Percentiles rank a stretch among this genome's conserved stretches.
Conservation (phyloP, 805 yeast species). For the Scheffersomyces lignosus region DNA sequence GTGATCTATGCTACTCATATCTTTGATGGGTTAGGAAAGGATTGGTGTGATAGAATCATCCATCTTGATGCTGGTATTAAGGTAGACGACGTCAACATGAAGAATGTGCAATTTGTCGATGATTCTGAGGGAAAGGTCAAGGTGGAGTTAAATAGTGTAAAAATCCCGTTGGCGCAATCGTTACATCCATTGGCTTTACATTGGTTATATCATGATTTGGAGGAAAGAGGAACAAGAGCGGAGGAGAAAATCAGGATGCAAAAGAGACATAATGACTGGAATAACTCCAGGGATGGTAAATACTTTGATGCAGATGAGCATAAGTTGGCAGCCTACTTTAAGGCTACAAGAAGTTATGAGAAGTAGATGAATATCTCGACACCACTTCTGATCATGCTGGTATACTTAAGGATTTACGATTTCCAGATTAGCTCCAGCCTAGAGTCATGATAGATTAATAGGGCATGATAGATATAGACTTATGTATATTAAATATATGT, state of each 20-base stretch:
- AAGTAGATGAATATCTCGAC: background rate
- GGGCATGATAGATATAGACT: too few species aligned
- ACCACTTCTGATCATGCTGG: background rate
- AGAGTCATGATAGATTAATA: too few species aligned
- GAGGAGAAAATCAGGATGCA: constrained; percentile 40
- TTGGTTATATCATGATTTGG: constrained; percentile 61
- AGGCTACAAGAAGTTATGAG: constrained; percentile 43
- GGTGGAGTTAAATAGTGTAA: constrained; percentile 23
- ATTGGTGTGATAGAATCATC: constrained; percentile 82
- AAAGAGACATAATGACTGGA: constrained; percentile 57
- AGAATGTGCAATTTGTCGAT: constrained; percentile 27
- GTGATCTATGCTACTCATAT: constrained; percentile 95
- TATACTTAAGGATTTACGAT: background rate
- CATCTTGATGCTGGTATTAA: constrained; percentile 73
- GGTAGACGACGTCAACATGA: constrained; percentile 34
- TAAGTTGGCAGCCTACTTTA: constrained; percentile 50
- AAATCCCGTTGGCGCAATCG: constrained; percentile 47
- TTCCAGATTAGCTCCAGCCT: too few species aligned
- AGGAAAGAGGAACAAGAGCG: constrained; percentile 53
- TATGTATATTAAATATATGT: too few species aligned
- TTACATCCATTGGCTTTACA: constrained; percentile 71
- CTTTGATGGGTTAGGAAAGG: constrained; percentile 83
- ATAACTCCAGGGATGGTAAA: constrained; percentile 38
- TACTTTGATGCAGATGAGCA: constrained; percentile 46
- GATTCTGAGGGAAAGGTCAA: constrained; percentile 25